These are phyloP conservation scores for Candida namnaoensis DNA, from an alignment of 805 yeast species.

Conservation along the genomic window DNA sequence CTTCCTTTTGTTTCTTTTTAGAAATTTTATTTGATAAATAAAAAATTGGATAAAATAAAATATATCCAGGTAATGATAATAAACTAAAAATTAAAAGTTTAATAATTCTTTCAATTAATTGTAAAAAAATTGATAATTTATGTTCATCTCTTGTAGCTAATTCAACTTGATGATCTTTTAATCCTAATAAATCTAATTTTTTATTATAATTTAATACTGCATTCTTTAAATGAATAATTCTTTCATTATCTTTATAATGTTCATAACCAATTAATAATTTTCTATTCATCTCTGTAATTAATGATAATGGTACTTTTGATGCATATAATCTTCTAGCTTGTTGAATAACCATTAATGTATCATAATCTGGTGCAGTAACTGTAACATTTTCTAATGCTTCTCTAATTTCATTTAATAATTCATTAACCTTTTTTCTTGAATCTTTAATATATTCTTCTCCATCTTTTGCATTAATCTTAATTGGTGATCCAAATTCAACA, in stretches of 20 bases:
- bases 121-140: slow-evolving; percentile 34
- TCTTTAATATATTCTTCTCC: slow-evolving; percentile 58
- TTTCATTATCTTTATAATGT: slow-evolving; percentile 64
- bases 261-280: slow-evolving; percentile 78
- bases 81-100: slow-evolving; percentile 43
- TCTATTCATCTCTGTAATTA: slow-evolving; percentile 83
- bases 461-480: slow-evolving; percentile 52
- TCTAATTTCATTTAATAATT: slow-evolving; percentile 62
- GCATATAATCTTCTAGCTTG: slow-evolving; percentile 86
- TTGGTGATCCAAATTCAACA: slow-evolving; percentile 86
- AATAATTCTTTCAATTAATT: slow-evolving; percentile 42
- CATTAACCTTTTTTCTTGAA: slow-evolving; percentile 67
- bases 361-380: slow-evolving; percentile 89
- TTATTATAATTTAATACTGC: slow-evolving; percentile 65
- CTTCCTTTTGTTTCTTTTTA: slow-evolving; percentile 60
- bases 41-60: slow-evolving; percentile 82
- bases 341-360: slow-evolving; percentile 88
- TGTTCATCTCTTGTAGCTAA: slow-evolving; percentile 39
- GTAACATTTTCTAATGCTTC: slow-evolving; percentile 80
- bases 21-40: slow-evolving; percentile 64
- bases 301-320: slow-evolving; percentile 60
- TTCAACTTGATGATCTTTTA: slow-evolving; percentile 67
- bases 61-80: slow-evolving; percentile 76
- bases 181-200: slow-evolving; percentile 51
- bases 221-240: slow-evolving; percentile 49